Evolutionary conservation across 495 filamentous ascomycete genomes (phyloP).

Genomic region (Penicillium coprophilum): DNA sequence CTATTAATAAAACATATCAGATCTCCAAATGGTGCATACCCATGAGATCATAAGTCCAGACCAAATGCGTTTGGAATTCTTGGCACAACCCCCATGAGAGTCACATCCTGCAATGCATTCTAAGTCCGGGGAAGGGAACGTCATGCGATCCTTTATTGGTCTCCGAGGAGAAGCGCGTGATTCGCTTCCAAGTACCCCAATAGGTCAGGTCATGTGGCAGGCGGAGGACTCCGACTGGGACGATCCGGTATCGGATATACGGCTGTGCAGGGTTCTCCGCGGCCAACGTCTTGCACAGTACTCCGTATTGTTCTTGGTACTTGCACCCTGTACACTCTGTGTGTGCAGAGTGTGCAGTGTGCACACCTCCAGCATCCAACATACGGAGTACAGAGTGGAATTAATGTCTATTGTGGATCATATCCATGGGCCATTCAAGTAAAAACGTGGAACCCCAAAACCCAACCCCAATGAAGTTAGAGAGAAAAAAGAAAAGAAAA

Average conservation of each 20-base stretch:
- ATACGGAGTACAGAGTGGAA: too few relatives aligned
- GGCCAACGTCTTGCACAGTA: too few relatives aligned
- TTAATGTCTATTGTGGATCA: too few relatives aligned
- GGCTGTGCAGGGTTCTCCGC: too few relatives aligned
- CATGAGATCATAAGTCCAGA: conserved; percentile 5
- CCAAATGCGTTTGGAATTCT: neutral
- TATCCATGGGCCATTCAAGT: neutral
- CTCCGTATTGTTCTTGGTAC: too few relatives aligned
- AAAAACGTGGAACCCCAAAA: conserved; percentile 4
- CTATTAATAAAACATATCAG: neutral
- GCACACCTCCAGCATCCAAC: too few relatives aligned
- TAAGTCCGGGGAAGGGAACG: conserved; percentile 9
- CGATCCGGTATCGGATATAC: conserved; percentile 27
- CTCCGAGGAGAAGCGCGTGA: conserved; percentile 1
- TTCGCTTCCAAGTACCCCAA: conserved; percentile 5
- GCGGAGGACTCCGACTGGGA: neutral
- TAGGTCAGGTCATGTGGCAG: conserved; percentile 9
- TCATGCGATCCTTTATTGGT: neutral
- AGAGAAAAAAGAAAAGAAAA: conserved; percentile 18
- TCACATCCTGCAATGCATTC: neutral
- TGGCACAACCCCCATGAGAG: conserved; percentile 5
- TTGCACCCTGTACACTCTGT: too few relatives aligned
- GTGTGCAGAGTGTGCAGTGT: too few relatives aligned
- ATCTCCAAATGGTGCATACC: neutral
- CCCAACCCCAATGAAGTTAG: conserved; percentile 8